Base-by-base conservation (phyloP, 1,284 basidiomycete genomes). In the Rhodotorula sp. region DNA sequence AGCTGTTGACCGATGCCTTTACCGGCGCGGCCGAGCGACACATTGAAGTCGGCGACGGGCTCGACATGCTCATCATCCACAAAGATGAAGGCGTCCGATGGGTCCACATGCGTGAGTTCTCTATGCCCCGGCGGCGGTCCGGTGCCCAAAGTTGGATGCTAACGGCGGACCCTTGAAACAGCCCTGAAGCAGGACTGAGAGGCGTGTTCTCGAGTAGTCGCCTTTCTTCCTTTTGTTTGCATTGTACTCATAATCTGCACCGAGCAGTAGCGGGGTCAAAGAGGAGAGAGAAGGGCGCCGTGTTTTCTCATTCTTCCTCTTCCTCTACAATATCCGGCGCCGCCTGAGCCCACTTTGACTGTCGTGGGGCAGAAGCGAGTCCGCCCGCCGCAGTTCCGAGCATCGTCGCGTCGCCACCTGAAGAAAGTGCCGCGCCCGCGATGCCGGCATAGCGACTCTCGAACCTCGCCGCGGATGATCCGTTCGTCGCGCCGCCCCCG, bases 1-100 rank as follows among this genome's bases (percentile, higher is more conserved):
- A 87, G 46, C 87, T 97, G 80, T 92, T 97, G 76, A 91, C 92
- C 72, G 94, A 97, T 84, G 92, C 92, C 29, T 93, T 93, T 81
- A 93, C 92, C 48, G 88, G 91, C 76, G 94, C 94, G 48, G 96
- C 94, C 20, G 94, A 97, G 84, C 88, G 94, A 76, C 94, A 97
- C 82, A 97, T 97, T 80, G 93, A 97, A 87, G 93, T 97, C 72
- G 94, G 94, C 66, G 94, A 97, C 81, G 91, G 91, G 5, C 86
- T 97, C 66, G 93, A 97, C 80, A 90, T 96, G 77, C 95, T 68
- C 29, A 62, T 70, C 7, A 61, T 75, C 16, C 64, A 67, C 48
- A 70, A 70, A 52, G 65, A 63, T 6, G 49, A 62, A 4, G 61
- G 49, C 31, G 61, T 70, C 46, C 46, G 64, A 57, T 68, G 69